Evolutionary conservation across 2,329 filamentous ascomycete genomes (phyloP).

Genomic region (Xylariomycetidae sp.): DNA sequence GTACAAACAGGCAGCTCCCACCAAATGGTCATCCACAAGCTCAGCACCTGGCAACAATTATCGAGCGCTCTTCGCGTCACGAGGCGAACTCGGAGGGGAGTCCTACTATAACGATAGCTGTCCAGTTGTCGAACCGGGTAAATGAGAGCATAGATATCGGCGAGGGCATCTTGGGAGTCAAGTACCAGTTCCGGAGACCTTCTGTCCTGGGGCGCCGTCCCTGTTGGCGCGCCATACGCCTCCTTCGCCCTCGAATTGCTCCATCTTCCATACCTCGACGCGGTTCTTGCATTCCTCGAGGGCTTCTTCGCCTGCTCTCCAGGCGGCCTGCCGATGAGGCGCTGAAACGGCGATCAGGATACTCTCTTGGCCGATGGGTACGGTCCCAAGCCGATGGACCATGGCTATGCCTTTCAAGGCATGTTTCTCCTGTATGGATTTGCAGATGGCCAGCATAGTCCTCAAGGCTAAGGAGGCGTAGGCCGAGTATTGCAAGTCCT

Average conservation of each 20-base stretch:
- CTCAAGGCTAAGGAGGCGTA: slow-evolving; percentile 65
- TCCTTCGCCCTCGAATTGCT: slow-evolving; percentile 74
- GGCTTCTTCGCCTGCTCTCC: slow-evolving; percentile 83
- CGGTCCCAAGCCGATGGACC: slow-evolving; percentile 75
- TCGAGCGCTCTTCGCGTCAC: too few relatives aligned
- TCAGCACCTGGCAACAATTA: too few relatives aligned
- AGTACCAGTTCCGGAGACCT: too few relatives aligned
- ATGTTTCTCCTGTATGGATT: slow-evolving; percentile 52
- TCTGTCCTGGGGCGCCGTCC: slow-evolving; percentile 59
- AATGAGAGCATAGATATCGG: too few relatives aligned
- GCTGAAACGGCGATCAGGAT: slow-evolving; percentile 83
- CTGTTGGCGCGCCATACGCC: slow-evolving; percentile 85
- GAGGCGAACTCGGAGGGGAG: too few relatives aligned
- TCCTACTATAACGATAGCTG: too few relatives aligned
- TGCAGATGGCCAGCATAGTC: slow-evolving; percentile 61
- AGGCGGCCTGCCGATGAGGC: slow-evolving; percentile 77
- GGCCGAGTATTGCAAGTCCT: slow-evolving; percentile 67
- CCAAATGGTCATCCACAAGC: too few relatives aligned
- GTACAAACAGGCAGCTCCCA: too few relatives aligned
- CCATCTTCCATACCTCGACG: slow-evolving; percentile 94
- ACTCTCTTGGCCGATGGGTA: slow-evolving; percentile 88
- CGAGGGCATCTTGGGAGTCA: too few relatives aligned
- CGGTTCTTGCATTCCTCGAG: slow-evolving; percentile 78
- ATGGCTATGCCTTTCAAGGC: slow-evolving; percentile 68
- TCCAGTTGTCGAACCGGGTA: too few relatives aligned